These are phyloP conservation scores for Dothideomycetidae sp. DNA, from an alignment of 2,329 filamentous ascomycete species.

Conservation along the genomic window DNA sequence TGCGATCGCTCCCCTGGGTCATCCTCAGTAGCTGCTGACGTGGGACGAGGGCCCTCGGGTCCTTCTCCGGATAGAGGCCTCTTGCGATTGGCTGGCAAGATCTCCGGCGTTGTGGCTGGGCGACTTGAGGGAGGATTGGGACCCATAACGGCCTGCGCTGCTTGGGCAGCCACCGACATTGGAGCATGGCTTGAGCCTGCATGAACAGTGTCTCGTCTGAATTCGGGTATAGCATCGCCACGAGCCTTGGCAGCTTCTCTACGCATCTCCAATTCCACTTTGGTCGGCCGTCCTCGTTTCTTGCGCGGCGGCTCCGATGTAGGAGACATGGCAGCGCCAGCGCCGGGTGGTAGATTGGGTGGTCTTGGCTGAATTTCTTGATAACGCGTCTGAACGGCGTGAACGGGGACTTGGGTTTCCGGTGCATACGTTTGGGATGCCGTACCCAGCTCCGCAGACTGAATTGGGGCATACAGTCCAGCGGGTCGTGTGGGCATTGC, in stretches of 20 bases:
- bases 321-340: background rate
- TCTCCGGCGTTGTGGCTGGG: conserved; percentile 5
- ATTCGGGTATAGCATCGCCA: conserved; percentile 26
- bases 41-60: background rate
- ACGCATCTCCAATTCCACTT: conserved; percentile 32
- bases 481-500: no score
- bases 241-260: conserved; percentile 27
- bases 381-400: conserved; percentile 17
- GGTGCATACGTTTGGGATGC: no score
- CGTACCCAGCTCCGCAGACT: no score
- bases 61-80: background rate
- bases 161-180: conserved; percentile 5
- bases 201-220: conserved; percentile 6
- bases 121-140: background rate
- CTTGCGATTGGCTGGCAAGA: conserved; percentile 6
- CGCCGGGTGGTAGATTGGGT: conserved; percentile 15
- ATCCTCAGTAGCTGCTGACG: background rate
- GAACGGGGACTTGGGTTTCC: background rate
- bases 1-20: background rate
- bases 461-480: no score
- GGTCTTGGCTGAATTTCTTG: conserved; percentile 29
- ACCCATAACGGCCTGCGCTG: conserved; percentile 8
- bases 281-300: conserved; percentile 35
- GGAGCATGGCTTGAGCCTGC: conserved; percentile 3
- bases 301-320: conserved; percentile 24